Evolutionary conservation across 75 land plant species (phyloP).

Genomic region (Cunninghamia lanceolata): DNA sequence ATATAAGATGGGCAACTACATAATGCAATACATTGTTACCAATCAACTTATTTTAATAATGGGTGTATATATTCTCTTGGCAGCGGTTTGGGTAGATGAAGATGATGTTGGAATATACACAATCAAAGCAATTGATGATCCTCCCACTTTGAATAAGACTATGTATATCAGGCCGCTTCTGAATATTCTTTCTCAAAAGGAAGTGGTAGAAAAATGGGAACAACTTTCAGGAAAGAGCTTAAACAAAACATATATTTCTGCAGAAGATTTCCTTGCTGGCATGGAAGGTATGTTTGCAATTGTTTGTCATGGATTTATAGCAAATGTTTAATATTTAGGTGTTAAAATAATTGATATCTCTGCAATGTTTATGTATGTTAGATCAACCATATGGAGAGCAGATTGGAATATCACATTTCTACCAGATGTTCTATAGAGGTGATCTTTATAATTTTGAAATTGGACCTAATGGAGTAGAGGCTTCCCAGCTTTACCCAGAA

Average conservation of each 20-base stretch:
- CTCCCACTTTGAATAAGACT: slow-evolving; percentile 49
- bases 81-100: background rate
- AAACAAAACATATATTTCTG: slow-evolving; percentile 34
- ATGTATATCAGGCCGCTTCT: slow-evolving; percentile 41
- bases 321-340: background rate
- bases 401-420: slow-evolving; percentile 1
- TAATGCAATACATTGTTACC: too few species aligned
- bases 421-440: slow-evolving; percentile 20
- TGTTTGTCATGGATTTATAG: background rate
- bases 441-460: slow-evolving; percentile 24
- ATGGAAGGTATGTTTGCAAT: background rate
- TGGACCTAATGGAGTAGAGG: slow-evolving; percentile 21
- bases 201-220: slow-evolving; percentile 54
- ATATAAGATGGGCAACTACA: too few species aligned
- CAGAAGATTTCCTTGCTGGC: slow-evolving; percentile 22
- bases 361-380: background rate
- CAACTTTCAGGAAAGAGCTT: slow-evolving; percentile 30
- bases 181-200: slow-evolving; percentile 49
- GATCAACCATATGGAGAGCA: background rate
- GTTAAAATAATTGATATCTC: background rate
- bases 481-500: slow-evolving; percentile 37
- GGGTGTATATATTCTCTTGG: background rate
- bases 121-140: slow-evolving; percentile 49
- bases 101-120: slow-evolving; percentile 55
- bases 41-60: too few species aligned